Conservation (phyloP, 441 rosid species). For the Erodium texanum region DNA sequence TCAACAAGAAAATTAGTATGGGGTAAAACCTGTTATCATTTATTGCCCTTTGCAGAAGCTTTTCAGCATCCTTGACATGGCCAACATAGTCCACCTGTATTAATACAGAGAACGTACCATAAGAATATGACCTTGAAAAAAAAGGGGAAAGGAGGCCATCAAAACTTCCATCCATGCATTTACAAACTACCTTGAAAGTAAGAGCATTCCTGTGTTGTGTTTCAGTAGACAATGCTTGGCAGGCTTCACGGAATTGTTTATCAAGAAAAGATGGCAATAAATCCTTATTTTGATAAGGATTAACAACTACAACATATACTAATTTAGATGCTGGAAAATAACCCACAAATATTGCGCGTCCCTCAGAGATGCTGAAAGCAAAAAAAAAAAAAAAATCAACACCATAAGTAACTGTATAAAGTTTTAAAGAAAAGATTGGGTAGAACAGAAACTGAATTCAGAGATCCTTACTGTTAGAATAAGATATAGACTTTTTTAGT, state of each 20-base stretch:
- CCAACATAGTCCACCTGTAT: conserved; percentile 82
- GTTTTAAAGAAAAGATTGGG: neutral
- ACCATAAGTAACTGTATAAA: conserved; percentile 10
- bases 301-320: conserved; percentile 61
- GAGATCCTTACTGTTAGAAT: neutral
- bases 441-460: conserved; percentile 9
- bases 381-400: conserved; percentile 11
- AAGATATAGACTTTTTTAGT: neutral
- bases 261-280: conserved; percentile 64
- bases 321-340: conserved; percentile 50
- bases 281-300: conserved; percentile 60
- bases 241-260: conserved; percentile 80
- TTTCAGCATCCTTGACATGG: conserved; percentile 63
- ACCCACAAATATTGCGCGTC: conserved; percentile 61
- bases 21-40: conserved; percentile 66
- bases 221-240: conserved; percentile 57
- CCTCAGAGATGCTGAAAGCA: conserved; percentile 61
- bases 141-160: conserved; percentile 13
- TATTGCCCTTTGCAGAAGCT: conserved; percentile 58
- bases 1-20: conserved; percentile 15
- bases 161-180: conserved; percentile 14
- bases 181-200: conserved; percentile 47
- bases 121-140: conserved; percentile 4
- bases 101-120: conserved; percentile 14
- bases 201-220: conserved; percentile 33